These are phyloP conservation scores for Olyra latifolia DNA, from an alignment of 176 grass and related monocot genomes.

Conservation along the genomic window DNA sequence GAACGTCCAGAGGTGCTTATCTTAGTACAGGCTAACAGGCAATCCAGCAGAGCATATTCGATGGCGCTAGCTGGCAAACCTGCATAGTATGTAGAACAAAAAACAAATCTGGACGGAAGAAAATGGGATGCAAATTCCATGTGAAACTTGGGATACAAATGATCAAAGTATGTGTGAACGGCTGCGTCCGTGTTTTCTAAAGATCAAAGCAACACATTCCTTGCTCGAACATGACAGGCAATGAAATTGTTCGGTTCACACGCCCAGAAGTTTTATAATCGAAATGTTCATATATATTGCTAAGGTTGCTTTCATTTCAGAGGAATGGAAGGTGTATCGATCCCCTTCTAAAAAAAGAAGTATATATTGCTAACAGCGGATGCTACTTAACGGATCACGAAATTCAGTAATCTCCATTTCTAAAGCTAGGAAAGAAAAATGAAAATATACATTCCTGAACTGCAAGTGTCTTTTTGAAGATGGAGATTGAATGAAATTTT, in stretches of 20 bases:
- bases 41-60: not conserved
- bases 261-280: not conserved
- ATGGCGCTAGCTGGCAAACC: slow-evolving; percentile 3
- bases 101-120: slow-evolving; percentile 25
- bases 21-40: not conserved
- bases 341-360: no score
- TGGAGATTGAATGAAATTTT: not conserved
- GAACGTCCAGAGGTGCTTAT: not conserved
- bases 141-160: slow-evolving; percentile 9
- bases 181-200: slow-evolving; percentile 31
- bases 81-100: not conserved
- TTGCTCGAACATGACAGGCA: not conserved
- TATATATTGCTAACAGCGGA: not conserved
- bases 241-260: slow-evolving; percentile 7
- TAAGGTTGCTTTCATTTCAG: no score
- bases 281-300: not conserved
- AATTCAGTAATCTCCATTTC: no score
- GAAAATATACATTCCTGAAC: not conserved
- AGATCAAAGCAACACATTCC: slow-evolving; percentile 25
- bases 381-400: not conserved
- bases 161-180: slow-evolving; percentile 37
- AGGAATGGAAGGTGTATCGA: no score
- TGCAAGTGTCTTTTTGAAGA: not conserved
- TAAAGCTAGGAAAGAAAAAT: no score
- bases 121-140: slow-evolving; percentile 24